Evolutionary conservation across 1,284 basidiomycete species (phyloP), one percentile per base, ranked within the genome.

Genomic region (Mixia osmundae): DNA sequence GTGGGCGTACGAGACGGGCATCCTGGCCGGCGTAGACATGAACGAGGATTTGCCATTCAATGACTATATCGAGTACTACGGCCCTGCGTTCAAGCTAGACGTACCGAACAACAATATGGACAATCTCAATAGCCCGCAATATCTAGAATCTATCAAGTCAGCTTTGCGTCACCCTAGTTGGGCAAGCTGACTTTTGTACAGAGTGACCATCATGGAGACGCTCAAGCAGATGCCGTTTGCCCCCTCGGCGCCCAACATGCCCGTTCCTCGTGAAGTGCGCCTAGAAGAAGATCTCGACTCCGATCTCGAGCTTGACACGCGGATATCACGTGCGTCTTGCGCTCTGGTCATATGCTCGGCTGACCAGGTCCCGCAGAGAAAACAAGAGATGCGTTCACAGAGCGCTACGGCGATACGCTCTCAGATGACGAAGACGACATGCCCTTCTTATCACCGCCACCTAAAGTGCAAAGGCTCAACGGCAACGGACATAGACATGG

Each of bases 41-140:
- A 69, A 78, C 46, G 68, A 69, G 25, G 47, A 56, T 27, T 56
- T 97, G 44, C 89, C 89, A 0, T 94, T 79, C 70, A 91, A 80
- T 57, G 76, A 87, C 50, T 94, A 85, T 57, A 80, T 94, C 54
- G 87, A 95, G 55, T 97, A 87, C 72, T 97, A 87, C 56, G 89
- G 87, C 0, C 91, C 91, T 10, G 66, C 85, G 40, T 97, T 89
- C 59, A 69, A 87, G 47, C 65, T 97, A 21, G 83, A 94, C 50
- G 87, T 97, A 3, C 66, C 73, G 8, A 66, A 67, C 41, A 95
- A 76, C 46, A 94, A 94, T 52, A 82, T 91, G 73, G 85, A 91
- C 44, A 83, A 97, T 54, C 60, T 79, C 51, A 97, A 97, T 54
- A 58, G 76, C 38, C 69, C 69, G 46, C 75, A 85, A 49, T 80